Conservation (phyloP, 129 eudicot species). For the Heracleum sosnowskyi region DNA sequence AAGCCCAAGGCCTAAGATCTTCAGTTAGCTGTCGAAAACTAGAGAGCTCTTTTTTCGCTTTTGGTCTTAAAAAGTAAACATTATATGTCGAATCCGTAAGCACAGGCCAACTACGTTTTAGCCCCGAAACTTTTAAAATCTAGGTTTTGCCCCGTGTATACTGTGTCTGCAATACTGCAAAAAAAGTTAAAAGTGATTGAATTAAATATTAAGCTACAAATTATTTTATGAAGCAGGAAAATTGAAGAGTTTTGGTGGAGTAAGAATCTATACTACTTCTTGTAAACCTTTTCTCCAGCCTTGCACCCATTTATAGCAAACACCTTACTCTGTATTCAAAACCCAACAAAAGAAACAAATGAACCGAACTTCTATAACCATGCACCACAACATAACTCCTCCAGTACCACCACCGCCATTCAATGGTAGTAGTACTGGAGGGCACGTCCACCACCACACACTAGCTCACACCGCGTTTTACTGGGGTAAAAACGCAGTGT, state of each 20-base stretch:
- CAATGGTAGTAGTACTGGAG: neutral
- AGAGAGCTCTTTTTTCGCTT: no score
- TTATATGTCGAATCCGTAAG: no score
- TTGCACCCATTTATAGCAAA: neutral
- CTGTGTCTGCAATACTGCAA: no score
- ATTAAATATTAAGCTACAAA: neutral
- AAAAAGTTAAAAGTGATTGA: neutral
- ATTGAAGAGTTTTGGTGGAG: neutral
- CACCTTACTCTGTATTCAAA: neutral
- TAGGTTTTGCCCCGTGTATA: no score
- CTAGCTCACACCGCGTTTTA: conserved; percentile 9
- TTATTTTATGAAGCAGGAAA: neutral
- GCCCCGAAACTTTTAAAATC: neutral
- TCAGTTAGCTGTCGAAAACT: no score
- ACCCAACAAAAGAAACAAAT: neutral
- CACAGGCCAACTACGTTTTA: neutral
- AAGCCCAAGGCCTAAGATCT: no score
- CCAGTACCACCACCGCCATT: neutral
- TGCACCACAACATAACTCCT: neutral
- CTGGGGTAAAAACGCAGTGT: conserved; percentile 6
- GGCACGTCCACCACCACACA: conserved; percentile 6
- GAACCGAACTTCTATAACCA: neutral
- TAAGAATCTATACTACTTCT: conserved; percentile 1
- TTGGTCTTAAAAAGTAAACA: no score
- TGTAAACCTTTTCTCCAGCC: neutral